These are phyloP conservation scores for Arabidopsis lyrata DNA, from an alignment of 441 rosid species.

Conservation along the genomic window DNA sequence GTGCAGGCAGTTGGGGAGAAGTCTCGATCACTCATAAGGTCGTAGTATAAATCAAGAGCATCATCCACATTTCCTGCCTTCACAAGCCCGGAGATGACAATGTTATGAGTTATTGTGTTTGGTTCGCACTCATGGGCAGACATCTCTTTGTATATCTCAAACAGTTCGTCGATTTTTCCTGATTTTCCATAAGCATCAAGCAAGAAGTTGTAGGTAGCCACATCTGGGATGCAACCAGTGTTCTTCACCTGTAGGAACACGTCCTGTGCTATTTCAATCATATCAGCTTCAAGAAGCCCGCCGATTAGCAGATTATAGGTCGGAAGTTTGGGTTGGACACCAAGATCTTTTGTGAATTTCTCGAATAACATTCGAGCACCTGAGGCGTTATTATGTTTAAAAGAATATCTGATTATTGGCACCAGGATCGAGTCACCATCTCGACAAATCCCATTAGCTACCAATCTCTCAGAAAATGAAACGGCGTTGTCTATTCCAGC, in stretches of 20 bases:
- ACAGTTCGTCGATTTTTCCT: slow-evolving; percentile 59
- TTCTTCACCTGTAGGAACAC: slow-evolving; percentile 69
- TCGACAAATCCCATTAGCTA: slow-evolving; percentile 51
- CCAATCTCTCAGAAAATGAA: slow-evolving; percentile 71
- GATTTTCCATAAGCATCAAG: slow-evolving; percentile 79
- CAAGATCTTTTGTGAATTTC: slow-evolving; percentile 69
- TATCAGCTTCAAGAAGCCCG: slow-evolving; percentile 66
- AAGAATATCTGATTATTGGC: slow-evolving; percentile 69
- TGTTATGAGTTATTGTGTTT: slow-evolving; percentile 78
- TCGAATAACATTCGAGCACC: slow-evolving; percentile 60
- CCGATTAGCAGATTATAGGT: slow-evolving; percentile 67
- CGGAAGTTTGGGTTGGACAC: slow-evolving; percentile 56
- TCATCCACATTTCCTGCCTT: slow-evolving; percentile 64
- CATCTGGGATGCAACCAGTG: slow-evolving; percentile 67
- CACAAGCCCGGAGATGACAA: slow-evolving; percentile 76
- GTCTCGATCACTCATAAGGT: slow-evolving; percentile 69
- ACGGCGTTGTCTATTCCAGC: slow-evolving; percentile 70
- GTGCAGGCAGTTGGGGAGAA: slow-evolving; percentile 87
- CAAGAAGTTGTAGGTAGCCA: slow-evolving; percentile 74
- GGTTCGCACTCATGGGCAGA: slow-evolving; percentile 61
- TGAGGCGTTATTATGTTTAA: slow-evolving; percentile 62
- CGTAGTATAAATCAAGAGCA: slow-evolving; percentile 77
- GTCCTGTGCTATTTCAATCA: slow-evolving; percentile 55
- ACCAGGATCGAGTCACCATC: slow-evolving; percentile 67
- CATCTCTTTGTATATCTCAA: slow-evolving; percentile 72